phyloP scores from a whole-genome alignment of 495 filamentous ascomycete species.

The Cetradonia linearis region DNA sequence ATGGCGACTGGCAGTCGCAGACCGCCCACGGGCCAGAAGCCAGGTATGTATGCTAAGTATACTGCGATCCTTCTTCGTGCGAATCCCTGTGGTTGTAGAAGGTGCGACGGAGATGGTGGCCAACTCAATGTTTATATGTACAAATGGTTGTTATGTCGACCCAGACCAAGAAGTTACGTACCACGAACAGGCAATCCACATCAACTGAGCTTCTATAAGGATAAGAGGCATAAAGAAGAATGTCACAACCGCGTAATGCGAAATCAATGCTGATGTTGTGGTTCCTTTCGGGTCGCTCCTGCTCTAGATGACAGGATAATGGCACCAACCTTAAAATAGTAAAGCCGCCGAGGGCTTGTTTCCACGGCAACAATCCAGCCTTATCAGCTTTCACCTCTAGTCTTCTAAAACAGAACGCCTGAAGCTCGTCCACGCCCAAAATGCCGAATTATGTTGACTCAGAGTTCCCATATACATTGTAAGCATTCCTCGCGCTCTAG shows the following conservation, averaged over 20 bases:
- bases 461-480: slow-evolving; percentile 67
- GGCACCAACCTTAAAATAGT: not conserved
- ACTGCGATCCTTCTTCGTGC: not conserved
- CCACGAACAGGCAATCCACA: not conserved
- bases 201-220: not conserved
- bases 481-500: slow-evolving; percentile 25
- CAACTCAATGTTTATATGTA: slow-evolving; percentile 6
- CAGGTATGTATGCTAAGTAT: not conserved
- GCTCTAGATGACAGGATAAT: not conserved
- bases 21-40: not conserved
- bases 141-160: not conserved
- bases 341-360: slow-evolving; percentile 8
- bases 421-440: not conserved
- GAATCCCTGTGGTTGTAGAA: not conserved
- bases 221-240: slow-evolving; percentile 7
- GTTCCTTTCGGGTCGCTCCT: not conserved
- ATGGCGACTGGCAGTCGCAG: slow-evolving; percentile 18
- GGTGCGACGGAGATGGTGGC: slow-evolving; percentile 6
- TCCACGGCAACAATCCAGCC: slow-evolving; percentile 12
- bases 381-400: slow-evolving; percentile 13
- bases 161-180: not conserved
- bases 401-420: not conserved
- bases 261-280: slow-evolving; percentile 12
- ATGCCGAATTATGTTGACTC: slow-evolving; percentile 31
- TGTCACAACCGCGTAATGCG: not conserved